Conservation (phyloP, 495 filamentous ascomycete species). For the Choiromyces venosus region DNA sequence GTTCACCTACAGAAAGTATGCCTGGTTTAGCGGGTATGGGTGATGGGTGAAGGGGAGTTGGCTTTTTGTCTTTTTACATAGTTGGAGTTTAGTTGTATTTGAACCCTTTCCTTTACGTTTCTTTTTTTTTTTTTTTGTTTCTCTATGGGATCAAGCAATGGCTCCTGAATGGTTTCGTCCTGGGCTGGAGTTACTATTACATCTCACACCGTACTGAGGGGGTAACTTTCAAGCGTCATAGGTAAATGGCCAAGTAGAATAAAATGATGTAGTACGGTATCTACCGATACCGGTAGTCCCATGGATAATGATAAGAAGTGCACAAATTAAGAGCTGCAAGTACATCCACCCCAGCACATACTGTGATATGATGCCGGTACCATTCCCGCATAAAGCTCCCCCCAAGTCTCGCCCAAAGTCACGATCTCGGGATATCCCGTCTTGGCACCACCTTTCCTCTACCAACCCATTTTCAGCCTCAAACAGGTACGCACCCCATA, state of each 20-base stretch:
- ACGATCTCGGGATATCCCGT: neutral
- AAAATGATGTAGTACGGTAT: neutral
- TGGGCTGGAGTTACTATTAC: neutral
- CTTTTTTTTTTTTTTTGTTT: neutral
- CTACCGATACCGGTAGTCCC: neutral
- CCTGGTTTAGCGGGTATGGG: neutral
- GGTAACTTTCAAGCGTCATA: neutral
- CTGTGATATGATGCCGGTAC: neutral
- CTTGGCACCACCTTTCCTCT: neutral
- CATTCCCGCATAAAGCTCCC: neutral
- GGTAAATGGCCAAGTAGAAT: neutral
- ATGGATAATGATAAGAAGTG: neutral
- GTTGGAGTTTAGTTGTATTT: neutral
- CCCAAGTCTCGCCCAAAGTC: neutral
- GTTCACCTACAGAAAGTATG: neutral
- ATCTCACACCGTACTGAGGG: neutral
- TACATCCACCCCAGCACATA: neutral
- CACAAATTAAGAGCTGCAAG: neutral
- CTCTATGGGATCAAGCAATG: neutral
- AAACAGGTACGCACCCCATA: neutral
- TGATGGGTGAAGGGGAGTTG: neutral
- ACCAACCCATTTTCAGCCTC: neutral
- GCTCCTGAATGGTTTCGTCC: neutral
- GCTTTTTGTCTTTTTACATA: conserved; percentile 4
- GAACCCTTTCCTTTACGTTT: neutral